Base-by-base conservation (phyloP, 1,284 basidiomycete genomes). In the Erythrobasidium hasegawianum region DNA sequence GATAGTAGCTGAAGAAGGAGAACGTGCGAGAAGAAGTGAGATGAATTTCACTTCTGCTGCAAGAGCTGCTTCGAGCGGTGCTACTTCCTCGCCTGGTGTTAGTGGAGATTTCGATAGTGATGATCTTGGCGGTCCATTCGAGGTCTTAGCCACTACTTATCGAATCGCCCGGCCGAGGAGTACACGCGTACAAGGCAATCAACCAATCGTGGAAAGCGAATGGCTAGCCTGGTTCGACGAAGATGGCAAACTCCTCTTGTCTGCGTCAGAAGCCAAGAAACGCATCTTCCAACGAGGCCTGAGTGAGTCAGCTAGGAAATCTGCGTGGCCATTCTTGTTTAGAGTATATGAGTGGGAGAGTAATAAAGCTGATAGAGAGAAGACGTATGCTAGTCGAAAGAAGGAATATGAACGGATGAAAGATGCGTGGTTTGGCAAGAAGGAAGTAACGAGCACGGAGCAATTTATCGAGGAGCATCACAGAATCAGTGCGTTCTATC, bases 1-100 rank as follows among this genome's bases (percentile, higher is more conserved):
- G 26, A 87, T 92, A 53, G 95, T 98, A 0, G 95, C 93, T 0
- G 93, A 96, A 77, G 93, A 96, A 76, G 93, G 93, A 7, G 93
- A 97, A 76, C 83, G 89, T 11, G 86, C 90, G 7, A 82, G 92
- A 1, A 54, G 55, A 56, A 52, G 38, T 80, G 85, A 68, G 82
- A 84, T 57, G 91, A 96, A 76, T 85, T 79, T 14, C 77, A 67
- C 45, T 26, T 61, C 72, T 33, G n/a, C 29, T 18, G 52, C 61
- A 14, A 45, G 24, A 41, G 26, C 54, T 11, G 50, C 41, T 56
- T 52, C 47, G 5, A 43, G 54, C 56, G 61, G 54, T 29, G 61
- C 18, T 16, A 7, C 14, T 5, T 4, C 50, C 8, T 47, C 45
- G 16, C 8, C 71, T 1, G 26, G 67, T 2, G 47, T 62, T 5